Base-by-base conservation (phyloP, 306 rosid species). In the Cicer arietinum region DNA sequence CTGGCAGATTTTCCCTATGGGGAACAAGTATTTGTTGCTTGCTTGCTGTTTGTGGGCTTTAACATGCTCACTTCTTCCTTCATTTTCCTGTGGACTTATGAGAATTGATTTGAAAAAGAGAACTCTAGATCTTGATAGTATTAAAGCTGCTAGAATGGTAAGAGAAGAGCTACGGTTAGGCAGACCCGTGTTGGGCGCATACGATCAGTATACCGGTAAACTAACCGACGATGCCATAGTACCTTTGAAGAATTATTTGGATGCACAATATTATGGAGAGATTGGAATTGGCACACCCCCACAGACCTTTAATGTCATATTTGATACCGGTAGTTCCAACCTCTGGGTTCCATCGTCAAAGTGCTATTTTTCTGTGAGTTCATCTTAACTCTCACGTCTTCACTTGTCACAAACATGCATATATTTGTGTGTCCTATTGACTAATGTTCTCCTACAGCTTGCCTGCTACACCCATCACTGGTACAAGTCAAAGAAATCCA, bases 271-370 rank as follows among this genome's bases (percentile, higher is more conserved):
- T 79, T 90, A 58, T 75, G 98, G 98, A 75, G 96, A 87, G 88
- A 92, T 92, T 82, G 89, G 94, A 71, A 87, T 92, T 73, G 98
- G 96, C 75, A 83, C 98, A 5, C 98, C 98, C 10, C 90, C 92
- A 41, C 98, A 92, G 75, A 88, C 79, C 17, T 92, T 92, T 84
- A 65, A 85, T 65, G 94, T 92, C 80, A 86, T 92, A 77, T 92
- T 92, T 76, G 98, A 92, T 81, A 89, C 93, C 1, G 97, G 93
- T 14, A 92, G 93, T 79, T 89, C 97, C 77, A 92, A 92, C 81
- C 90, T 92, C 10, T 92, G 96, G 96, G 91, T 92, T 81, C 97
- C 96, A 68, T 90, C 97, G 20, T 80, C 96, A 44, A 86, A 88
- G 78, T 92, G 97, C 86, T 85, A 80, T 30, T 86, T 92, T 43